Conservation (phyloP, 1,284 basidiomycete genomes). For the Mycosarcoma maydis region DNA sequence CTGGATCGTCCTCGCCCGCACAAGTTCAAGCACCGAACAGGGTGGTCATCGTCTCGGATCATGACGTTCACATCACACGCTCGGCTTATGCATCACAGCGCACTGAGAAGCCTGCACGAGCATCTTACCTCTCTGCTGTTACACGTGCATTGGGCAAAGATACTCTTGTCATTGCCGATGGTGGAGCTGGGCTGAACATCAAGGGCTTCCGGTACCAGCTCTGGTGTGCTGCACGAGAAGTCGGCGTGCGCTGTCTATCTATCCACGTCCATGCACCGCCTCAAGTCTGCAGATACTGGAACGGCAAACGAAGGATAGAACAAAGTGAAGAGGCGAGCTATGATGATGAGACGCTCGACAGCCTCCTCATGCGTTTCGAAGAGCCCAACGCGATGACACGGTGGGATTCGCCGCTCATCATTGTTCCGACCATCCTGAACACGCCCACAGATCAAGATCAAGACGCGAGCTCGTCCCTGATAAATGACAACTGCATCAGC, state of each 20-base stretch:
- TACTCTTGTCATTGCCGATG: conserved; percentile 85
- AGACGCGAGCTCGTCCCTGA: conserved; percentile 53
- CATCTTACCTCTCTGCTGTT: conserved; percentile 83
- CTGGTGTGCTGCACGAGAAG: conserved; percentile 92
- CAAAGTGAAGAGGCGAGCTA: conserved; percentile 71
- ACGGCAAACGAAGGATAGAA: conserved; percentile 71
- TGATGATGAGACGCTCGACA: conserved; percentile 83
- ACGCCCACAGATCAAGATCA: not conserved
- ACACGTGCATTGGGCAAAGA: conserved; percentile 78
- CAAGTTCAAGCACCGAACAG: conserved; percentile 64
- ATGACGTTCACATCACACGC: conserved; percentile 75
- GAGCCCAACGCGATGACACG: conserved; percentile 96
- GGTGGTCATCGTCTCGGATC: conserved; percentile 80
- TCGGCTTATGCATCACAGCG: conserved; percentile 78
- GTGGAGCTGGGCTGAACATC: conserved; percentile 86
- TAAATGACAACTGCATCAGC: conserved; percentile 73
- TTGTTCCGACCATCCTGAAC: conserved; percentile 70
- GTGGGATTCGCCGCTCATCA: conserved; percentile 95
- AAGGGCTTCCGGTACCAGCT: conserved; percentile 95
- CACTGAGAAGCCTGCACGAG: conserved; percentile 88
- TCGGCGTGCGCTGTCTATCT: conserved; percentile 84
- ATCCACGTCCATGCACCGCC: conserved; percentile 77
- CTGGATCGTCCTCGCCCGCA: conserved; percentile 72
- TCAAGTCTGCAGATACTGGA: conserved; percentile 72
- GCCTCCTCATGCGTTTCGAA: conserved; percentile 87